These are phyloP conservation scores for Xerophyta viscosa DNA, from an alignment of 106 monocot species.

Conservation along the genomic window DNA sequence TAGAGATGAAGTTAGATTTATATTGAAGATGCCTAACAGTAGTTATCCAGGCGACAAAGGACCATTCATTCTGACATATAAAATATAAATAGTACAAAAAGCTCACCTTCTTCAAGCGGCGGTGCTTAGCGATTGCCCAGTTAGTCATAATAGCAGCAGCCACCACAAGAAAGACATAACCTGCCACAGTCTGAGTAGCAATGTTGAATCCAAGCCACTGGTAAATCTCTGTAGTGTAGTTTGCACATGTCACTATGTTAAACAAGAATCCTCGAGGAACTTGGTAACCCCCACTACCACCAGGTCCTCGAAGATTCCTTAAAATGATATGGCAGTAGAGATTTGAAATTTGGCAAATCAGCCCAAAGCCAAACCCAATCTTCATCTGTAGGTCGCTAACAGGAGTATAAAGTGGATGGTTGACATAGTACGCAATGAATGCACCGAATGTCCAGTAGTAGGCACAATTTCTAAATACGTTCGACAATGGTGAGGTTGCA, in stretches of 20 bases:
- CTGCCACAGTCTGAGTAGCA: constrained; percentile 81
- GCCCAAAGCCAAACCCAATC: constrained; percentile 69
- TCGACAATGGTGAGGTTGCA: constrained; percentile 85
- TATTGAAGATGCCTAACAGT: too few species aligned
- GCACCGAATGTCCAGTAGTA: constrained; percentile 88
- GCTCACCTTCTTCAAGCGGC: constrained; percentile 68
- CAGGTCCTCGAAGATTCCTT: constrained; percentile 68
- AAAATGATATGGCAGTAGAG: constrained; percentile 75
- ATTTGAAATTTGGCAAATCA: constrained; percentile 73
- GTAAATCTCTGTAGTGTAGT: constrained; percentile 89
- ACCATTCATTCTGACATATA: neutral
- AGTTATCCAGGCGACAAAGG: too few species aligned
- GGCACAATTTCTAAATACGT: constrained; percentile 85
- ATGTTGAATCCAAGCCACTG: constrained; percentile 91
- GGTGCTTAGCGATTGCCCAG: constrained; percentile 74
- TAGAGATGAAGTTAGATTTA: too few species aligned
- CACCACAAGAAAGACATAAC: constrained; percentile 70
- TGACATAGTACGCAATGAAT: constrained; percentile 78
- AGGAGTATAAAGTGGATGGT: constrained; percentile 74
- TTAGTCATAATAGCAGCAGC: constrained; percentile 74
- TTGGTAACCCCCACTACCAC: constrained; percentile 65
- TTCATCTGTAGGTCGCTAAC: constrained; percentile 69
- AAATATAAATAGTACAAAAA: neutral
- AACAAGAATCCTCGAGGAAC: constrained; percentile 80
- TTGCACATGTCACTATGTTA: constrained; percentile 74